phyloP scores from a whole-genome alignment of 108 stramenopile genomes.

The Schizochytrium sp. region DNA sequence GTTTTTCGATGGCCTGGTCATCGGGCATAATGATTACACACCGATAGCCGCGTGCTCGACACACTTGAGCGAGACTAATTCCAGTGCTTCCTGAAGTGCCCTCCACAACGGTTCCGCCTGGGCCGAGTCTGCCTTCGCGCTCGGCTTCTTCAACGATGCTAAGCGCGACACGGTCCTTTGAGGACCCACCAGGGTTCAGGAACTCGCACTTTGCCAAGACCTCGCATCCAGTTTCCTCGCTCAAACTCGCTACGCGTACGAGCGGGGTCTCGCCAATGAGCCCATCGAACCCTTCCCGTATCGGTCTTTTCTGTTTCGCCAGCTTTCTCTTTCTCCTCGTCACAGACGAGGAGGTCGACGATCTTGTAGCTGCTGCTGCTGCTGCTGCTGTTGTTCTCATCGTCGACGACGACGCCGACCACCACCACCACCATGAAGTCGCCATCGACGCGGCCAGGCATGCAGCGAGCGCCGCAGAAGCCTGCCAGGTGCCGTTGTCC shows the following conservation, averaged over 20 bases:
- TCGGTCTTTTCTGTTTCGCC: too few relatives aligned
- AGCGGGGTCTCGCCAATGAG: slow-evolving; percentile 23
- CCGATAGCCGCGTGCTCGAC: slow-evolving; percentile 65
- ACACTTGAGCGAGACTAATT: slow-evolving; percentile 75
- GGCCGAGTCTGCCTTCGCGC: slow-evolving; percentile 16
- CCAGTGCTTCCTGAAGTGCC: slow-evolving; percentile 82
- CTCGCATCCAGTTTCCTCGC: slow-evolving; percentile 26
- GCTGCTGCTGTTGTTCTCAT: too few relatives aligned
- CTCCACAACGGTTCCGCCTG: slow-evolving; percentile 50
- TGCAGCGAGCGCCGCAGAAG: not conserved
- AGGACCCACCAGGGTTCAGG: slow-evolving; percentile 49
- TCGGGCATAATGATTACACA: slow-evolving; percentile 85
- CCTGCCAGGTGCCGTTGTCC: too few relatives aligned
- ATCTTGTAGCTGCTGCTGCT: too few relatives aligned
- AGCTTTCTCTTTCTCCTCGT: too few relatives aligned
- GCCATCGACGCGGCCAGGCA: not conserved
- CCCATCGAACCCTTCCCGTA: not conserved
- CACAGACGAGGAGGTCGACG: too few relatives aligned
- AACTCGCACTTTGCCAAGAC: slow-evolving; percentile 33
- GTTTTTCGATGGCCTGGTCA: slow-evolving; percentile 51
- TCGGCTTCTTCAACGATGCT: slow-evolving; percentile 42
- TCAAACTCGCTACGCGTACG: not conserved
- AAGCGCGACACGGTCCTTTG: slow-evolving; percentile 56
- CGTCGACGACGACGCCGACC: too few relatives aligned
- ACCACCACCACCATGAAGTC: too few relatives aligned